Percentiles rank a stretch among this genome's conserved stretches.
These are phyloP conservation scores for Tirmania nivea DNA, from an alignment of 495 filamentous ascomycete genomes.

Conservation along the genomic window DNA sequence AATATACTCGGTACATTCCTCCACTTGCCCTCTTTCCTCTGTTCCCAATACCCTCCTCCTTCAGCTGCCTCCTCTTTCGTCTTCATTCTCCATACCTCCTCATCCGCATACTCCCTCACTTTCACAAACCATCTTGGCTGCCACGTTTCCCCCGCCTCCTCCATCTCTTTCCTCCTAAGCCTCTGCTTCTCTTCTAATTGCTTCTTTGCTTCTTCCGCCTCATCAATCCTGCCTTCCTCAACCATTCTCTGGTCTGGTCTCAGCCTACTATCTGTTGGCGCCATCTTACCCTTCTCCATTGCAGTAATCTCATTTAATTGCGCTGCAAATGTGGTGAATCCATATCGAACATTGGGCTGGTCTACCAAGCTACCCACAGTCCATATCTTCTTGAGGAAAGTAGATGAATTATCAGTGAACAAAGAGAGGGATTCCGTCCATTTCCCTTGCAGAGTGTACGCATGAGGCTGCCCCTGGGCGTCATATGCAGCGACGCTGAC, in stretches of 20 bases:
- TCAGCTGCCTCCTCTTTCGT: constrained; percentile 29
- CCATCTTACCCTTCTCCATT: constrained; percentile 40
- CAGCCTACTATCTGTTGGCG: constrained; percentile 67
- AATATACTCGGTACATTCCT: neutral
- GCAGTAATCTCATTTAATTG: constrained; percentile 68
- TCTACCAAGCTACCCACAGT: constrained; percentile 49
- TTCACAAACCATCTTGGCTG: constrained; percentile 63
- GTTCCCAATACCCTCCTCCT: constrained; percentile 73
- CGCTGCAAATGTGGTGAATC: constrained; percentile 70
- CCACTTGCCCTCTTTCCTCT: constrained; percentile 31
- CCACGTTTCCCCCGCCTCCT: constrained; percentile 47
- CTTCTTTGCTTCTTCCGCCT: constrained; percentile 64
- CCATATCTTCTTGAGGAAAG: constrained; percentile 48
- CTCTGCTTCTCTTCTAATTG: constrained; percentile 72
- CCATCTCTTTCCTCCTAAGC: constrained; percentile 47
- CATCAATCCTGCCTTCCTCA: constrained; percentile 62
- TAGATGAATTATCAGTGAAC: constrained; percentile 31
- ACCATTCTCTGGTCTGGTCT: constrained; percentile 81
- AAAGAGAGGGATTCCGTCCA: constrained; percentile 57
- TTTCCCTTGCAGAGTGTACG: constrained; percentile 48
- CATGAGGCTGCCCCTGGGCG: constrained; percentile 34
- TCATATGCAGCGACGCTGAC: constrained; percentile 52
- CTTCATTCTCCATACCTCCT: constrained; percentile 65
- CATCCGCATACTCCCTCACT: constrained; percentile 32
- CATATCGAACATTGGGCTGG: constrained; percentile 56